Base-by-base conservation (phyloP, 106 monocot species). In the Apostasia ramifera region DNA sequence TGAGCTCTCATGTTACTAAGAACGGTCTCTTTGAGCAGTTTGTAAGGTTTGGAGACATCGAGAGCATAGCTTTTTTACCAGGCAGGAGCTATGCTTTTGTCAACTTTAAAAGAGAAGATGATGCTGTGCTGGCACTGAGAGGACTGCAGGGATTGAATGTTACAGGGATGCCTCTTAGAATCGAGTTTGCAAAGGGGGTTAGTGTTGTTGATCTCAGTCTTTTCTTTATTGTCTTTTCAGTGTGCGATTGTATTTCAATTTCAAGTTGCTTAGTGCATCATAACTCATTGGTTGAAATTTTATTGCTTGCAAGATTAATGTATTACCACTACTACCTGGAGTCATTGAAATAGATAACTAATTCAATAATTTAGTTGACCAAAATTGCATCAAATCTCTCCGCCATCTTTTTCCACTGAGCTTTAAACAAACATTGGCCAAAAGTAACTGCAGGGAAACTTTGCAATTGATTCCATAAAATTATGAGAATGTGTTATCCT, bases 181-280 rank as follows among this genome's bases (percentile, higher is more conserved):
- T 95, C 89, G 89, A 95, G 78, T 95, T 92, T 81, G 81, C 91
- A 37, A 95, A 95, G 89, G 88, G 82, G 95, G 92, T 95, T 89
- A 95, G 95, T 92, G 48, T 57, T 82, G 74, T 89, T 66, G 73
- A 74, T 74, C 74, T 69, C 68, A 75, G 73, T 60, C 62, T 62
- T 62, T 50, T 68, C 44, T 39, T 41, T 13, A n/a, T 38, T 61
- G 66, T 48, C 14, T 70, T 51, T 74, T 66, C 57, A 46, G 64
- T 79, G 62, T 61, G 54, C 8, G 26, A 3, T 37, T 83, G 63
- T 73, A 66, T 2, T 47, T 66, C 26, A 26, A 26, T 26, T 26
- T 15, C 12, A 50, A 65, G 7, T 59, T 14, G 7, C 49, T 70
- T 67, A 74, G 53, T 66, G 70, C 73, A 60, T 65, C 51, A 52